Evolutionary conservation across 116 monocot species (phyloP), one percentile per base, ranked within the genome.

Genomic region (Cymodocea nodosa): DNA sequence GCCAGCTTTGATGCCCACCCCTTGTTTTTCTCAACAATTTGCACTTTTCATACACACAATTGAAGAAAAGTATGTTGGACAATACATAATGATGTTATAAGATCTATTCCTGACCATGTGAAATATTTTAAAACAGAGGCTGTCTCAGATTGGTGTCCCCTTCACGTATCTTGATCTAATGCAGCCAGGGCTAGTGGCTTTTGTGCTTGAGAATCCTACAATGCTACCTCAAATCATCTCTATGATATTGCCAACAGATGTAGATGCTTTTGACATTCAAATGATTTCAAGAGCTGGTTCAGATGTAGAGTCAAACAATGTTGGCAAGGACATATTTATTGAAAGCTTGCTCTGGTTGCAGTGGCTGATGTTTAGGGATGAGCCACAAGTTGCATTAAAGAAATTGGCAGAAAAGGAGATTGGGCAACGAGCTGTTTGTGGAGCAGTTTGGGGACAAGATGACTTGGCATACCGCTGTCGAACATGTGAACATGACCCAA

Each of bases 381-480:
- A 99, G 13, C 98, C 98, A 17, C 49, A 76, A 52, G 23, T 51
- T 56, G 62, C 25, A 56, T 69, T 99, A 56, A 71, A 71, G 49
- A 62, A 65, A 8, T 73, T 99, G 72, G 69, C 79, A 11, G 66
- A 74, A 35, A 75, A 62, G 24, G 48, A 72, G 23, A 73, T 62
- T 59, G 95, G 82, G 3, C 76, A 75, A 52, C 86, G 98, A 35
- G 80, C 83, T 60, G 92, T 99, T 0, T 99, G 98, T 71, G 92
- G 92, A 39, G 66, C 86, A 56, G 86, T 99, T 20, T 99, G 92
- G 98, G 92, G 92, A 48, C 50, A 52, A 0, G 81, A 86, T 51
- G 98, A 99, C 52, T 73, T 99, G 34, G 98, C 98, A 49, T 99
- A 99, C 65, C 89, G 80, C 3, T 99, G 98, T 81, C 76, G 81